Evolutionary conservation across 1,284 basidiomycete species (phyloP), one percentile per base, ranked within the genome.

Genomic region (Tilletia caries): DNA sequence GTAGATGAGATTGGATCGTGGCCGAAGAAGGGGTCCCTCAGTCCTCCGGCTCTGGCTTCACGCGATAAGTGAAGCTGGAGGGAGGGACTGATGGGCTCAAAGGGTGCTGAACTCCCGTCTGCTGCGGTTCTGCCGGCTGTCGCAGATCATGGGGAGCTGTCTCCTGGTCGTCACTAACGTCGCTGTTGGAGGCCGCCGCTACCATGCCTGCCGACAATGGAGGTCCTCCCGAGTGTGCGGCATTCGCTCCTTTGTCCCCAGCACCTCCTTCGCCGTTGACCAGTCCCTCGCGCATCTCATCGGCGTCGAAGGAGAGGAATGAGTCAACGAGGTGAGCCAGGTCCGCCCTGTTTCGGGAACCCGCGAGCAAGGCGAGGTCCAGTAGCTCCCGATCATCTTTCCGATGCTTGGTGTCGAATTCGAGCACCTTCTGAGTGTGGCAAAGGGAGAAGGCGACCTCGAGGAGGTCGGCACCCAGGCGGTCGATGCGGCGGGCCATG

Each of bases 401-500:
- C 25, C 23, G 6, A 5, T 15, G 18, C 20, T 54, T 54, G 23
- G 4, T 6, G 25, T 54, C 12, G 3, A 27, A 29, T 13, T 54
- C 52, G 13, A 54, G 12, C 23, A 27, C n/a, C 18, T 54, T 29
- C 29, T 54, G 52, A n/a, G 52, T 27, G 12, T 54, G 25, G 25
- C 13, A 27, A 8, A 54, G 25, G 1, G 25, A 4, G 25, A 25
- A 23, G 15, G 52, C 52, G 29, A 54, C 25, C 23, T 54, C 52
- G 13, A 54, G 52, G 13, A 54, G 52, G 15, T 54, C 52, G n/a
- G 52, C 52, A 6, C 52, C 52, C 23, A 54, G 23, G 25, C 12
- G 13, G 25, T 54, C 52, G 52, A 54, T 54, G n/a, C 52, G 52
- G 23, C 52, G 23, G 4, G 52, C 52, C 52, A 54, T 54, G n/a